phyloP scores from a whole-genome alignment of 768 basidiomycete genomes.

The Peribolospora baueri region DNA sequence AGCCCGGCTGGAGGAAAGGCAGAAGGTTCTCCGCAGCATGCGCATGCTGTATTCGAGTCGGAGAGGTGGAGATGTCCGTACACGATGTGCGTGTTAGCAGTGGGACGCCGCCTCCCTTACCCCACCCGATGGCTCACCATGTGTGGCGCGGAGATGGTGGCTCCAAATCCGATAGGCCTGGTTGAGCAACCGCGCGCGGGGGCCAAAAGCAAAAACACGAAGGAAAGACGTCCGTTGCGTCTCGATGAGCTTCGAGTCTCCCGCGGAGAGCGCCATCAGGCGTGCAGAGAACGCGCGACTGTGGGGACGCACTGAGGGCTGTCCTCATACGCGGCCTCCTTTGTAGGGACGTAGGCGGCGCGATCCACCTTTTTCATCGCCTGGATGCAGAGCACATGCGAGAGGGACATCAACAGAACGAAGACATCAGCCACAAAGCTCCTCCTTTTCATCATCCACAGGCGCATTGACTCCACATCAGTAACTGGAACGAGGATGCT shows the following conservation, averaged over 20 bases:
- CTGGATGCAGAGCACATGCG: conserved; percentile 17
- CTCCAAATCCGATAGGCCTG: conserved; percentile 27
- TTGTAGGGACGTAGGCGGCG: conserved; percentile 35
- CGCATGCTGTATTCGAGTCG: conserved; percentile 35
- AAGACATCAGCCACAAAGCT: too few relatives aligned
- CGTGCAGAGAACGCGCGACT: too few relatives aligned
- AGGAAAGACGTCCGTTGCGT: too few relatives aligned
- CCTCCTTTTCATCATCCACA: too few relatives aligned
- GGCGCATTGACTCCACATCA: too few relatives aligned
- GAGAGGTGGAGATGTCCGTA: too few relatives aligned
- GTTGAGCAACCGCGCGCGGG: not conserved
- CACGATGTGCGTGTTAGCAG: too few relatives aligned
- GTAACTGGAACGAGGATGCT: too few relatives aligned
- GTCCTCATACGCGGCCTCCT: conserved; percentile 38
- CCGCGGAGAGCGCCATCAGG: too few relatives aligned
- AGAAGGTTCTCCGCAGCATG: conserved; percentile 54
- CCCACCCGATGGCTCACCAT: conserved; percentile 31
- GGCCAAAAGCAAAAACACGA: not conserved
- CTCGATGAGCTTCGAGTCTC: too few relatives aligned
- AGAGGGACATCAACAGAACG: too few relatives aligned
- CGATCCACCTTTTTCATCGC: conserved; percentile 53
- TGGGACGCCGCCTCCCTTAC: too few relatives aligned
- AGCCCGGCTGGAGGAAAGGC: conserved; percentile 38
- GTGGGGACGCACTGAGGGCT: conserved; percentile 35
- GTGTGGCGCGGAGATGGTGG: conserved; percentile 84